A percentile compares a stretch with the other conserved stretches of the same genome.
Conservation (phyloP, 192 early-diverging fungal species). For the Anaeromyces robustus region DNA sequence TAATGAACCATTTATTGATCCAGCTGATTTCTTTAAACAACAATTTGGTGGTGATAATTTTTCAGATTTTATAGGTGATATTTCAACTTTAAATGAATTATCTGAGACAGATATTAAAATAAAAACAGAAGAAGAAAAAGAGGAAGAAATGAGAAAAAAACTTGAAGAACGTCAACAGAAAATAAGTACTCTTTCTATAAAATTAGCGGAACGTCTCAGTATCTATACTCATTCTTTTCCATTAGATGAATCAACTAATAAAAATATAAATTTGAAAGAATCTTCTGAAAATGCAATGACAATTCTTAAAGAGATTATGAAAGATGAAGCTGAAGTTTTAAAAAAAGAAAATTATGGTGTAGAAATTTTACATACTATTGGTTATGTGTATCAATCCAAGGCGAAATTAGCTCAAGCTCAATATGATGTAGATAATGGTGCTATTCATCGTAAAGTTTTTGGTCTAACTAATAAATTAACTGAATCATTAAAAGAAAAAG, state of each 20-base stretch:
- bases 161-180: conserved; percentile 33
- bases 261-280: conserved; percentile 15
- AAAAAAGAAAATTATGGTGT: conserved; percentile 82
- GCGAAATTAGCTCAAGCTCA: conserved; percentile 61
- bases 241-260: conserved; percentile 6
- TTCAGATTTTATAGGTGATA: conserved; percentile 90
- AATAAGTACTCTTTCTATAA: no score
- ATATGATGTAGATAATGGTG: conserved; percentile 36
- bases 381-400: conserved; percentile 78
- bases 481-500: conserved; percentile 59
- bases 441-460: conserved; percentile 23
- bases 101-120: conserved; percentile 83
- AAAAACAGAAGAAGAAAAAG: conserved; percentile 41
- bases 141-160: conserved; percentile 20
- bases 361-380: conserved; percentile 87
- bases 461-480: conserved; percentile 19
- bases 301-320: conserved; percentile 47
- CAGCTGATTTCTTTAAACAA: conserved; percentile 86
- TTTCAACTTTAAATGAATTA: conserved; percentile 88
- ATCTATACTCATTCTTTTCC: no score
- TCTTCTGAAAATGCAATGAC: conserved; percentile 35
- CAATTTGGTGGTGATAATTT: conserved; percentile 93
- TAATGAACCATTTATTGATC: conserved; percentile 45
- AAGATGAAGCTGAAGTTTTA: conserved; percentile 70
- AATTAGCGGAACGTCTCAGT: no score